phyloP scores from a whole-genome alignment of 148 eudicot genomes.

The Chenopodium formosanum region DNA sequence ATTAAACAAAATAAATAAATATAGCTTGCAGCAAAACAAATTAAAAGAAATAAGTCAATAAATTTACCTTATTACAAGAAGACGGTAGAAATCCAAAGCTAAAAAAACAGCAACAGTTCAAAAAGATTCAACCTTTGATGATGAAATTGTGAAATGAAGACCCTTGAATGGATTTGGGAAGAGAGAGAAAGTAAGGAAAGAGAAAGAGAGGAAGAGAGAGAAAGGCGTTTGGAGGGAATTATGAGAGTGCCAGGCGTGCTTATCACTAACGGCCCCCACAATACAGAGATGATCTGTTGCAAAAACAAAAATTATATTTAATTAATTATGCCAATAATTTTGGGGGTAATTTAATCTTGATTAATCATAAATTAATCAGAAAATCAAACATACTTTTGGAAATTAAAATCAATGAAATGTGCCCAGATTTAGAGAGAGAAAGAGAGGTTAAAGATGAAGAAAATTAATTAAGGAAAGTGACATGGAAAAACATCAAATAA shows the following conservation, averaged over 20 bases:
- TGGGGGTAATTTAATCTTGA: background rate
- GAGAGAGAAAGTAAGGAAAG: constrained; percentile 20
- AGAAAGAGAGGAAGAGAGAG: constrained; percentile 24
- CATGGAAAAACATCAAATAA: background rate
- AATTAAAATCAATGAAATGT: background rate
- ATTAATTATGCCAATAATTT: background rate
- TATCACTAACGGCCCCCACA: constrained; percentile 53
- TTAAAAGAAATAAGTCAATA: background rate
- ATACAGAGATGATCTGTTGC: constrained; percentile 24
- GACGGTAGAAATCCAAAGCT: constrained; percentile 19
- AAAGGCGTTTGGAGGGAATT: constrained; percentile 51
- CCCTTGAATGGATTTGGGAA: background rate
- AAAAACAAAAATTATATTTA: background rate
- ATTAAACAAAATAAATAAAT: constrained; percentile 14
- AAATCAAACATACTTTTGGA: constrained; percentile 13
- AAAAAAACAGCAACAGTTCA: background rate
- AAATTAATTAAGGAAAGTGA: constrained; percentile 1
- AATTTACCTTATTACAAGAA: constrained; percentile 25
- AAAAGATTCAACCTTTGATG: constrained; percentile 14
- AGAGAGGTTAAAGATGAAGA: background rate
- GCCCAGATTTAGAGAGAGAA: background rate
- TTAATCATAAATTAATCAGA: constrained; percentile 16
- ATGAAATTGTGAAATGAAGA: constrained; percentile 15
- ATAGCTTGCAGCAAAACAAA: constrained; percentile 3
- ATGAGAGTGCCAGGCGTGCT: constrained; percentile 69